phyloP scores from a whole-genome alignment of 345 rosid genomes.

The Laguncularia racemosa region DNA sequence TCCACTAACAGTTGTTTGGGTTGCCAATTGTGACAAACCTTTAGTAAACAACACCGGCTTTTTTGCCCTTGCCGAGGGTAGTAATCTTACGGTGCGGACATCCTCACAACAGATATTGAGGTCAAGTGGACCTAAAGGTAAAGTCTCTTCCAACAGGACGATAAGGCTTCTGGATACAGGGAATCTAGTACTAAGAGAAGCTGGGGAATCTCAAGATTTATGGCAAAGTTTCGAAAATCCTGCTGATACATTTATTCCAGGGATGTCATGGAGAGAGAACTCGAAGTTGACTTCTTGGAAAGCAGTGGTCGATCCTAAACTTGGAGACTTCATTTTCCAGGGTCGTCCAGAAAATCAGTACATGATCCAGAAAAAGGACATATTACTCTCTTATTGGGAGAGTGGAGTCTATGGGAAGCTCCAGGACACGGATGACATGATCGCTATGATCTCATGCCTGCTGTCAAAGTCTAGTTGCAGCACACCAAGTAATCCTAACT shows the following conservation, averaged over 20 bases:
- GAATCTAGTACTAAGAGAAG: constrained; percentile 26
- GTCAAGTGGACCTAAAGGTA: constrained; percentile 5
- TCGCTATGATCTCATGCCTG: constrained; percentile 25
- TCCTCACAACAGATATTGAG: constrained; percentile 15
- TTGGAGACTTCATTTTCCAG: constrained; percentile 44
- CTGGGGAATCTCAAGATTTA: neutral
- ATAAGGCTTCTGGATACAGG: constrained; percentile 30
- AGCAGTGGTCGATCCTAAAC: constrained; percentile 32
- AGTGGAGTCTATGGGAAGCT: constrained; percentile 29
- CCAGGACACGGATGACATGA: constrained; percentile 25
- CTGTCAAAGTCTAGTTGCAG: constrained; percentile 32
- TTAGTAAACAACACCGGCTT: constrained; percentile 4
- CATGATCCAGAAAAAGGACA: constrained; percentile 23
- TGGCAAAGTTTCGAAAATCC: constrained; percentile 48
- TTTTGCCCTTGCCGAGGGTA: constrained; percentile 16
- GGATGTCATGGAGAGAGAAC: constrained; percentile 29
- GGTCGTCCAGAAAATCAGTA: constrained; percentile 19
- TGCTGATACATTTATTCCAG: constrained; percentile 44
- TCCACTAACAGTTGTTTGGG: constrained; percentile 32
- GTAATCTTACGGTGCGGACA: constrained; percentile 18
- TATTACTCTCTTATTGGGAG: constrained; percentile 27
- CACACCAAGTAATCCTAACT: too few species aligned
- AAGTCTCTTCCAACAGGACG: constrained; percentile 2
- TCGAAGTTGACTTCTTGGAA: constrained; percentile 39
- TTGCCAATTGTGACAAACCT: constrained; percentile 35